Conservation (phyloP, 2,329 filamentous ascomycete species). For the Endothia cerciana region DNA sequence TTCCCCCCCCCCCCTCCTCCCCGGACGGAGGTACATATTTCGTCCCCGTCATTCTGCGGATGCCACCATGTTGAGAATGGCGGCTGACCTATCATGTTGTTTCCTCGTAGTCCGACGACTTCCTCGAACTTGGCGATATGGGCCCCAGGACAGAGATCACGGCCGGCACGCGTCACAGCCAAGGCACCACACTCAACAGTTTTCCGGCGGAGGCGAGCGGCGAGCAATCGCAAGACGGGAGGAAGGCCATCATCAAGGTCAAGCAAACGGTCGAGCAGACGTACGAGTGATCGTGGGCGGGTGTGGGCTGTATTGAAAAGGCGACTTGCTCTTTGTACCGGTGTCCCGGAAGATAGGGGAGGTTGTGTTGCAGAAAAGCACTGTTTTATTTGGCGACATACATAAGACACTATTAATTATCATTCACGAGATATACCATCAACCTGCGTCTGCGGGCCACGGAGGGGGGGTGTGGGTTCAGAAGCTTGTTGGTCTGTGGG, state of each 20-base stretch:
- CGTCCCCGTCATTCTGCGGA: no score
- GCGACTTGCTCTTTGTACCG: not conserved
- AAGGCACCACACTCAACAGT: slow-evolving; percentile 5
- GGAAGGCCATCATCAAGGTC: slow-evolving; percentile 3
- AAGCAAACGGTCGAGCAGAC: slow-evolving; percentile 4
- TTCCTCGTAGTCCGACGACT: slow-evolving; percentile 26
- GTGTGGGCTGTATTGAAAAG: not conserved
- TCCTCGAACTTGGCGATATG: slow-evolving; percentile 25
- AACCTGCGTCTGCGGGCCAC: not conserved
- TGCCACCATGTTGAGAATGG: not conserved
- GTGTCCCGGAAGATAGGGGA: not conserved
- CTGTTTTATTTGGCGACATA: no score
- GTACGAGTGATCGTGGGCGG: not conserved
- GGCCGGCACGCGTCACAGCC: slow-evolving; percentile 16
- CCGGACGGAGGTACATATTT: no score
- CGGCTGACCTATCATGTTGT: not conserved
- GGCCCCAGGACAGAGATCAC: slow-evolving; percentile 19
- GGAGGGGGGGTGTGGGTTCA: not conserved
- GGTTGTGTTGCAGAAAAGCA: not conserved
- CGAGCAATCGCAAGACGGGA: not conserved
- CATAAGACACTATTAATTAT: not conserved
- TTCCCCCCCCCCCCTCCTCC: no score
- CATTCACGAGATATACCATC: not conserved
- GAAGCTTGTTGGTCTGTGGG: not conserved
- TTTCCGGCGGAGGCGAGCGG: not conserved